Base-by-base conservation (phyloP, 257 asterid species). In the Thymus mandschuricus region DNA sequence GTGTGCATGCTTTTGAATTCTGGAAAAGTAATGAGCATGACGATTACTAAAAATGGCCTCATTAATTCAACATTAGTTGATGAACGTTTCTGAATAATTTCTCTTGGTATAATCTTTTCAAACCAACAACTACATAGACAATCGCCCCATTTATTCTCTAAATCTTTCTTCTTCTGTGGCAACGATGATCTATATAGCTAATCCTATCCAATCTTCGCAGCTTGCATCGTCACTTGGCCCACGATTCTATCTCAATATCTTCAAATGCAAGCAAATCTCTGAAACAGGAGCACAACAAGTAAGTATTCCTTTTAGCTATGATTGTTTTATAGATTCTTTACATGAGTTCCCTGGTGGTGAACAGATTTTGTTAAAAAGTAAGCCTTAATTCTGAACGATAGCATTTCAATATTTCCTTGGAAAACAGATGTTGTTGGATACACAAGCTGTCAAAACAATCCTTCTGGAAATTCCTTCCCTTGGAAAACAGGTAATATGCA, bases 241-340 rank as follows among this genome's bases (percentile, higher is more conserved):
- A 12, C 98, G 97, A 72, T 92, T 92, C 86, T 92, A 84, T 80
- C 85, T 83, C 79, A 92, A 92, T 81, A 87, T 92, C 72, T 92
- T 90, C 90, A 92, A 87, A 80, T 92, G 98, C 96, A 92, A 92
- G 91, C 98, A 90, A 40, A 90, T 92, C 82, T 90, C 98, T 56
- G 97, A 92, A 82, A 92, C 98, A 48, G 97, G 98, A 77, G 96
- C 98, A 64, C 98, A 92, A 65, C 98, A 92, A 80, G 97, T 88
- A 88, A 35, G 65, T 44, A 51, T 41, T 61, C 45, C 56, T 59
- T 64, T 56, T 65, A 61, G 10, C 44, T 68, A 38, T 33, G 12
- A 48, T 43, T 15, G 52, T 56, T 50, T 68, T 30, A 29, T 50
- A 55, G 11, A 66, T 35, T 43, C 49, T 50, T 46, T 34, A 63